Evolutionary conservation across 148 eudicot genomes (phyloP).

Genomic region (Simmondsia chinensis): DNA sequence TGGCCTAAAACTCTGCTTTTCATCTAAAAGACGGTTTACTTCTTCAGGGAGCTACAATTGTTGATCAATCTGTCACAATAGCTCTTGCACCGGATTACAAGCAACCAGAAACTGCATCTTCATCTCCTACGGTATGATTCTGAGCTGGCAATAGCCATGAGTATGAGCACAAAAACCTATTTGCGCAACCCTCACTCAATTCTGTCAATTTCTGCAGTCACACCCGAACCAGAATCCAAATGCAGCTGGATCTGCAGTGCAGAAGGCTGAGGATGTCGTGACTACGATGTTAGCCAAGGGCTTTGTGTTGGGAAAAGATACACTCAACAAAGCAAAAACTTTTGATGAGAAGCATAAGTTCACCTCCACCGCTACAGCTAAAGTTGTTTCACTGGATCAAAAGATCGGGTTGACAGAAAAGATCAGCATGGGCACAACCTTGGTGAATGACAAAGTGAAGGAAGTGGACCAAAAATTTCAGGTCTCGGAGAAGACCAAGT

Average conservation of each 20-base stretch:
- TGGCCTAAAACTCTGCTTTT: too few species aligned
- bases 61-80: conserved; percentile 78
- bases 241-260: conserved; percentile 41
- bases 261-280: conserved; percentile 89
- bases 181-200: too few species aligned
- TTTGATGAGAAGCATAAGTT: conserved; percentile 74
- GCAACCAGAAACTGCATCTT: conserved; percentile 41
- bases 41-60: conserved; percentile 87
- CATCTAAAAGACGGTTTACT: conserved; percentile 1
- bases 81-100: conserved; percentile 71
- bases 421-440: conserved; percentile 51
- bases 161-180: background rate
- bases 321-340: conserved; percentile 66
- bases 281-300: conserved; percentile 89
- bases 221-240: conserved; percentile 27
- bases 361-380: conserved; percentile 77
- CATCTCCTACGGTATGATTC: conserved; percentile 36
- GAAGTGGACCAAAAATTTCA: conserved; percentile 89
- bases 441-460: conserved; percentile 77
- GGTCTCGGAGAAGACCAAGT: conserved; percentile 77
- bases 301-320: conserved; percentile 79
- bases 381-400: conserved; percentile 75
- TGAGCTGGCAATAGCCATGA: too few species aligned
- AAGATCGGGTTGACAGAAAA: conserved; percentile 77
- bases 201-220: conserved; percentile 21